A percentile compares a stretch with the other conserved stretches of the same genome.
These are phyloP conservation scores for Amylocystis lapponica DNA, from an alignment of 768 basidiomycete species.

Conservation along the genomic window DNA sequence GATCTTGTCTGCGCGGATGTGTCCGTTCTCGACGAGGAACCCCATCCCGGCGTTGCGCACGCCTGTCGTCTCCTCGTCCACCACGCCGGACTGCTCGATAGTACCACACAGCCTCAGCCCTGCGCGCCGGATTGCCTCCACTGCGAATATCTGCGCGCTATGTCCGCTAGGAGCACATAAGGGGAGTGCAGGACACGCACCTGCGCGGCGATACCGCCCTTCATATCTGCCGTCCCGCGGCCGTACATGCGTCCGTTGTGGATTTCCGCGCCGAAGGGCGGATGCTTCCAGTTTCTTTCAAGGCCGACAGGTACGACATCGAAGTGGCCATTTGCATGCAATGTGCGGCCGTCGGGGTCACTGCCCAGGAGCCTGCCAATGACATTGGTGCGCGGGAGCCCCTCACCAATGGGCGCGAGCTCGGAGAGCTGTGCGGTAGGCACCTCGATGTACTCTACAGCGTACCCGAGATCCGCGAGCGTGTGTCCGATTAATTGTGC, in stretches of 20 bases:
- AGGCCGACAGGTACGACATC: constrained; percentile 4
- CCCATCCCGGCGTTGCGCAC: constrained; percentile 5
- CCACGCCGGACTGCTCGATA: constrained; percentile 4
- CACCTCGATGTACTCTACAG: constrained; percentile 4
- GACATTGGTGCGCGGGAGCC: constrained; percentile 3
- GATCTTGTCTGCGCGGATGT: constrained; percentile 2
- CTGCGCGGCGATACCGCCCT: constrained; percentile 7
- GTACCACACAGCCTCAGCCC: constrained; percentile 3
- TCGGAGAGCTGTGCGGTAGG: background rate
- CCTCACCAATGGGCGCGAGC: constrained; percentile 1
- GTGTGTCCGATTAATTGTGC: constrained; percentile 2
- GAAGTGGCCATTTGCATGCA: constrained; percentile 4
- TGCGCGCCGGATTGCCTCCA: constrained; percentile 3
- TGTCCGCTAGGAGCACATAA: background rate
- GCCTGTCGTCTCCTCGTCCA: constrained; percentile 6
- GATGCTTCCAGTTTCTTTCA: background rate
- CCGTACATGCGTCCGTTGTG: constrained; percentile 4
- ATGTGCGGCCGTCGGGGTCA: background rate
- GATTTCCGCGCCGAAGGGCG: constrained; percentile 3
- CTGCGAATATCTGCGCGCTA: constrained; percentile 2
- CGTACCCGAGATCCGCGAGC: constrained; percentile 1
- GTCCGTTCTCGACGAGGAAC: constrained; percentile 4
- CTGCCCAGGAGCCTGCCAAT: background rate
- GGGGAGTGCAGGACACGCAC: background rate
- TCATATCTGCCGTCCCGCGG: constrained; percentile 5